phyloP scores from a whole-genome alignment of 768 basidiomycete genomes.

The Cubamyces sp. region DNA sequence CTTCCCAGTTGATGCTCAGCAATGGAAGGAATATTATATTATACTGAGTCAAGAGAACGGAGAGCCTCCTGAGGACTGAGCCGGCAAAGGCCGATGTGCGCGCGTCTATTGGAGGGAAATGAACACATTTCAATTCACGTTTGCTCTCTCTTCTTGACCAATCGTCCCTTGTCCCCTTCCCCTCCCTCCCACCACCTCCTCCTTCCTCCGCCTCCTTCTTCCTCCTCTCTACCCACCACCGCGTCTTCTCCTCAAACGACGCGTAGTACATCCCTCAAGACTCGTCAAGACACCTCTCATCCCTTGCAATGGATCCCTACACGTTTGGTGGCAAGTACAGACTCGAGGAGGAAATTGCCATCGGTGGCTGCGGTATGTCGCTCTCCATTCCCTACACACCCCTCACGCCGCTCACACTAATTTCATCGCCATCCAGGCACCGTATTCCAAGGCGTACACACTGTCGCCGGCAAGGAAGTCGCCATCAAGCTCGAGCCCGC shows the following conservation, averaged over 20 bases:
- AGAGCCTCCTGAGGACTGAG: not conserved
- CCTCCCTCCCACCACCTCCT: not conserved
- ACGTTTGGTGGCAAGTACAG: constrained; percentile 79
- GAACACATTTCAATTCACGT: not conserved
- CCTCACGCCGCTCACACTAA: not conserved
- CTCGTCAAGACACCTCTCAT: not conserved
- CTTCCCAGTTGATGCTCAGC: not conserved
- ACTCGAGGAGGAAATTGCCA: constrained; percentile 79
- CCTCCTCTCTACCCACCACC: not conserved
- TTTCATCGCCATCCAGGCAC: constrained; percentile 50
- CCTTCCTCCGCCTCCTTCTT: not conserved
- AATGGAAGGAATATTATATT: not conserved
- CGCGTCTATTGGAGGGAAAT: constrained; percentile 6
- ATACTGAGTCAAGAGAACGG: not conserved
- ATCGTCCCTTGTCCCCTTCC: constrained; percentile 5
- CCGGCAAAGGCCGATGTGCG: not conserved
- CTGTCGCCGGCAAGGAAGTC: constrained; percentile 80
- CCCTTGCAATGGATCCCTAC: constrained; percentile 34
- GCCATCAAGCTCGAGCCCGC: constrained; percentile 84
- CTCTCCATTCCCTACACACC: constrained; percentile 1
- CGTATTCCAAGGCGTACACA: constrained; percentile 79
- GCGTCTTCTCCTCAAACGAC: constrained; percentile 4
- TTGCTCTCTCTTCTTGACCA: not conserved
- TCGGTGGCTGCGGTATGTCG: constrained; percentile 72
- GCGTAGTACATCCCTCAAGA: not conserved